These are phyloP conservation scores for Aspergillus unguis DNA, from an alignment of 2,329 filamentous ascomycete species.

Conservation along the genomic window DNA sequence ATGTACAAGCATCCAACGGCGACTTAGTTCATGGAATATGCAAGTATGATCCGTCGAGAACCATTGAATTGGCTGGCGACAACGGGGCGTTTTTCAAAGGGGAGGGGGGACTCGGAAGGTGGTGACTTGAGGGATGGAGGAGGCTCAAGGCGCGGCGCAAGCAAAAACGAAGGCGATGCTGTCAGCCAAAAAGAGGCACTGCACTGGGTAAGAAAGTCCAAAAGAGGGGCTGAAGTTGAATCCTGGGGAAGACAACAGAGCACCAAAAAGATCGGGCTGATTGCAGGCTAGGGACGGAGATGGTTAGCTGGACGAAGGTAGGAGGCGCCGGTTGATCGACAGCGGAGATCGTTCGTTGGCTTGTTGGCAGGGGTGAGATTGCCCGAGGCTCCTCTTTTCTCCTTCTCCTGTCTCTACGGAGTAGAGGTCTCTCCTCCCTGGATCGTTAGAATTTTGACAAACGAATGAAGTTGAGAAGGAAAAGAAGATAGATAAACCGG, in stretches of 20 bases:
- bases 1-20: slow-evolving; percentile 23
- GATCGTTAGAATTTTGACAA: too few species aligned
- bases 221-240: slow-evolving; percentile 6
- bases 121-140: slow-evolving; percentile 2
- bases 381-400: slow-evolving; percentile 8
- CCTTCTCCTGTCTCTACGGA: background rate
- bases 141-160: slow-evolving; percentile 4
- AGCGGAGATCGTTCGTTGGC: slow-evolving; percentile 14
- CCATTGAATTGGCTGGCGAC: slow-evolving; percentile 13
- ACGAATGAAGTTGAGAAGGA: background rate
- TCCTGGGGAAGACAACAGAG: slow-evolving; percentile 4
- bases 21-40: slow-evolving; percentile 15
- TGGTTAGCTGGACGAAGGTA: slow-evolving; percentile 11
- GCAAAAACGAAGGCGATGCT: slow-evolving; percentile 7
- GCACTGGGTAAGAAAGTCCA: background rate
- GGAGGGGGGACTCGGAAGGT: slow-evolving; percentile 10
- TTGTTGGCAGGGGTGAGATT: slow-evolving; percentile 7
- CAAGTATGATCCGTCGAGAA: slow-evolving; percentile 1
- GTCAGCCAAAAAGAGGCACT: slow-evolving; percentile 10
- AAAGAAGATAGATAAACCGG: background rate
- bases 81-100: background rate
- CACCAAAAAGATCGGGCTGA: background rate
- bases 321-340: slow-evolving; percentile 22
- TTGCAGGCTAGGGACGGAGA: slow-evolving; percentile 12
- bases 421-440: too few species aligned